A percentile compares a stretch with the other conserved stretches of the same genome.
Conservation (phyloP, 2,329 filamentous ascomycete genomes). For the Neonectria punicea region DNA sequence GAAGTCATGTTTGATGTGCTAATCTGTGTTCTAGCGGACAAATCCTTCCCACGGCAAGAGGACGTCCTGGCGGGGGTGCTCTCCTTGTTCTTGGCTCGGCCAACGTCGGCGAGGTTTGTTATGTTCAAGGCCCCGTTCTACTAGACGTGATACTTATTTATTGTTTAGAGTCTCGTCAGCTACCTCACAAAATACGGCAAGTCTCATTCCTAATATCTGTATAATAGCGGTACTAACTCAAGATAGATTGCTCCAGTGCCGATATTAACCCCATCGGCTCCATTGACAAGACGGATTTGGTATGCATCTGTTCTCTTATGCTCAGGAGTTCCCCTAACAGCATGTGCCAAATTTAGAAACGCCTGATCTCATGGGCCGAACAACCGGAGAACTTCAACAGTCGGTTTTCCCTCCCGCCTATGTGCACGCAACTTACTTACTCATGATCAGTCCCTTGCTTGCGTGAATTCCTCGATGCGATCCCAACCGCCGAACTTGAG, state of each 20-base stretch:
- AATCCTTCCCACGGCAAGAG: conserved; percentile 36
- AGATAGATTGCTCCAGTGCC: conserved; percentile 51
- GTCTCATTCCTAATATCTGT: not conserved
- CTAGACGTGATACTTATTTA: not conserved
- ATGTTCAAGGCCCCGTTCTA: too few relatives aligned
- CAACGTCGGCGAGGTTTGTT: conserved; percentile 42
- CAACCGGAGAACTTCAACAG: conserved; percentile 57
- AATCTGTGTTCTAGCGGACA: conserved; percentile 50
- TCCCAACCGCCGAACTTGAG: conserved; percentile 63
- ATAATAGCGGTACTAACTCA: not conserved
- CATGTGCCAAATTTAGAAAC: not conserved
- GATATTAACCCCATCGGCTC: conserved; percentile 49
- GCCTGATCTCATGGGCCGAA: conserved; percentile 69
- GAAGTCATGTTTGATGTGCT: not conserved
- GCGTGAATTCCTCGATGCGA: conserved; percentile 68
- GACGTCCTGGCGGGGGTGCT: conserved; percentile 38
- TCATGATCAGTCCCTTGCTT: conserved; percentile 63
- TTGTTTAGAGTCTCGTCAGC: not conserved
- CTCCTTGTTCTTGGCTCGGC: conserved; percentile 43
- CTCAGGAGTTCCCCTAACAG: not conserved
- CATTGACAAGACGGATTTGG: conserved; percentile 69
- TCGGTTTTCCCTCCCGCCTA: not conserved
- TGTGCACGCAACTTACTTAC: not conserved
- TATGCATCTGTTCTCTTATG: conserved; percentile 37
- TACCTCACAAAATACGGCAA: conserved; percentile 21